phyloP scores from a whole-genome alignment of 2,329 filamentous ascomycete species.

The Emericellopsis cladophorae region DNA sequence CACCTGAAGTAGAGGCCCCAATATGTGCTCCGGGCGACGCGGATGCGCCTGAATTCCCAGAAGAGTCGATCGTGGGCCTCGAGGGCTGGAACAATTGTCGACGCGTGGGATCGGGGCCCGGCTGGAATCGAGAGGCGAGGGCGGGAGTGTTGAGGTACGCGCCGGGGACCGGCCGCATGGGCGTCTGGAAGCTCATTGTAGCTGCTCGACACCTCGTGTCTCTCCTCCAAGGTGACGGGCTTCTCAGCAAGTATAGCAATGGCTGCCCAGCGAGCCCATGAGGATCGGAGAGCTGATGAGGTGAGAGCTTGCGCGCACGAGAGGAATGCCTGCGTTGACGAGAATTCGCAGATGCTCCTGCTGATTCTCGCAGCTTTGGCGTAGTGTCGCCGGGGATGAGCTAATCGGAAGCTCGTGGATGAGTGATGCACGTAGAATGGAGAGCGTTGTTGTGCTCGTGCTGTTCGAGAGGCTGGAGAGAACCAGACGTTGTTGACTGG shows the following conservation, averaged over 20 bases:
- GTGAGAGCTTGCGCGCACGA: too few species aligned
- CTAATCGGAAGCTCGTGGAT: too few species aligned
- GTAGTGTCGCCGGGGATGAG: too few species aligned
- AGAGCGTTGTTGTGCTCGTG: not conserved
- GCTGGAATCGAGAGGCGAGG: constrained; percentile 33
- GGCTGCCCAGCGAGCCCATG: too few species aligned
- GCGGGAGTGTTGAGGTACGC: constrained; percentile 67
- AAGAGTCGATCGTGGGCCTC: constrained; percentile 6
- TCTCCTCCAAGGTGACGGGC: not conserved
- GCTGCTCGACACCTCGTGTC: not conserved
- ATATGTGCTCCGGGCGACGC: not conserved
- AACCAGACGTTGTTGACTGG: not conserved
- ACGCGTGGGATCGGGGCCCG: constrained; percentile 30
- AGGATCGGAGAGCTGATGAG: too few species aligned
- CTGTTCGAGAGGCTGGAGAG: not conserved
- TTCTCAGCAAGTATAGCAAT: too few species aligned
- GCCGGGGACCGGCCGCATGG: constrained; percentile 61
- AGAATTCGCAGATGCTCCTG: too few species aligned
- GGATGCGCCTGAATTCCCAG: not conserved
- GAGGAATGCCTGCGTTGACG: too few species aligned
- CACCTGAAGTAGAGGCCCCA: too few species aligned
- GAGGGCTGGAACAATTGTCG: constrained; percentile 34
- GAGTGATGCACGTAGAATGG: too few species aligned
- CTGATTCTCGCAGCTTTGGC: too few species aligned
- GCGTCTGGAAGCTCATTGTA: constrained; percentile 50